These are phyloP conservation scores for Chrysophaeum taylorii DNA, from an alignment of 352 stramenopile genomes.

Conservation along the genomic window DNA sequence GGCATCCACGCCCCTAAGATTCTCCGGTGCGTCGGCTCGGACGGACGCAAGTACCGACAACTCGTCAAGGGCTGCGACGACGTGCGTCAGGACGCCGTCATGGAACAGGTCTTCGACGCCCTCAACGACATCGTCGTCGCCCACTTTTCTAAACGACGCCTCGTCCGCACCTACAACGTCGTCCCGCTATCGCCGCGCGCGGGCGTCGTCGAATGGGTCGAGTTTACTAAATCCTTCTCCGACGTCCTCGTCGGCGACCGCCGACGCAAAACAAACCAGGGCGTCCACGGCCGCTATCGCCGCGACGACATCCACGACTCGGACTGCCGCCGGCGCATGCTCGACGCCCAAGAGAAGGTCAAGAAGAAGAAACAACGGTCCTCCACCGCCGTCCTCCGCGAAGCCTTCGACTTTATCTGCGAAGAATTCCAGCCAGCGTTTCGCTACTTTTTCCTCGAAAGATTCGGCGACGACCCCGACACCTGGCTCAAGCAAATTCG, in stretches of 20 bases:
- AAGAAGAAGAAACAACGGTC: constrained; percentile 52
- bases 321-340: constrained; percentile 41
- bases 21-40: constrained; percentile 81
- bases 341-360: constrained; percentile 45
- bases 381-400: constrained; percentile 2
- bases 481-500: constrained; percentile 82
- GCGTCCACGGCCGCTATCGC: constrained; percentile 84
- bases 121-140: no score
- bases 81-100: constrained; percentile 69
- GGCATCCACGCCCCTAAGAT: constrained; percentile 94
- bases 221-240: constrained; percentile 79
- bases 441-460: constrained; percentile 93
- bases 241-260: constrained; percentile 62
- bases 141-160: no score
- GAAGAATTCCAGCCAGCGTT: constrained; percentile 90
- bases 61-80: constrained; percentile 83
- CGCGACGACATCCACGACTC: constrained; percentile 78
- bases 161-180: constrained; percentile 96
- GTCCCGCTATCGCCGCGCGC: constrained; percentile 68
- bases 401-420: constrained; percentile 74
- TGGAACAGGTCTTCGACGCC: constrained; percentile 43
- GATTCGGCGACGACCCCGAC: constrained; percentile 75
- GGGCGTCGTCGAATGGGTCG: constrained; percentile 96
- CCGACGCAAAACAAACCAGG: constrained; percentile 30
- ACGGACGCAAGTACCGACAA: constrained; percentile 80